Percentiles rank a stretch among this genome's conserved stretches.
These are phyloP conservation scores for Verticillium isaacii DNA, from an alignment of 2,329 filamentous ascomycete species.

Conservation along the genomic window DNA sequence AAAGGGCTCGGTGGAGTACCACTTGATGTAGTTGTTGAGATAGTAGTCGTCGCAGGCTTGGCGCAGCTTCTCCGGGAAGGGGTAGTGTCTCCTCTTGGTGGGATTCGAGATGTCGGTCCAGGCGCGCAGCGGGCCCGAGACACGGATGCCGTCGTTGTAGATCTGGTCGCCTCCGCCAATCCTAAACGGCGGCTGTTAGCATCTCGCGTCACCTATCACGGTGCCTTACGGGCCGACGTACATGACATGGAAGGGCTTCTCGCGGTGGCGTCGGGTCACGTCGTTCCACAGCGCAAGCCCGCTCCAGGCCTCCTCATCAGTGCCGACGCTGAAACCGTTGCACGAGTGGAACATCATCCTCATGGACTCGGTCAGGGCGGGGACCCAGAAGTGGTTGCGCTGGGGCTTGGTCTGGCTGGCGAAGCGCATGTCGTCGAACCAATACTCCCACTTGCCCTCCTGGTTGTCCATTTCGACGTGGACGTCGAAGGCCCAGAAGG, in stretches of 20 bases:
- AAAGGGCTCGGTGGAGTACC: conserved; percentile 81
- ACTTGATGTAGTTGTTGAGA: conserved; percentile 77
- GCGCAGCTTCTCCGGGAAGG: conserved; percentile 75
- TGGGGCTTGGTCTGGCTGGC: conserved; percentile 50
- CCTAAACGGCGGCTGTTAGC: conserved; percentile 8
- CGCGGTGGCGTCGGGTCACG: conserved; percentile 75
- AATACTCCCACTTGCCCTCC: conserved; percentile 77
- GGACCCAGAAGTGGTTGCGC: conserved; percentile 76
- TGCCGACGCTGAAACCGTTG: conserved; percentile 90
- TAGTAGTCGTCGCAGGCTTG: conserved; percentile 87
- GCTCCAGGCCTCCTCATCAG: conserved; percentile 79
- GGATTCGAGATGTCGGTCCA: conserved; percentile 86
- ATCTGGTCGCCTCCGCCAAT: conserved; percentile 93
- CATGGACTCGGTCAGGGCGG: conserved; percentile 81
- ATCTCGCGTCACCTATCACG: conserved; percentile 36
- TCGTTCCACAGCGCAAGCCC: conserved; percentile 96
- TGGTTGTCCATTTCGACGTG: conserved; percentile 65
- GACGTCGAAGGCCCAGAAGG: conserved; percentile 91
- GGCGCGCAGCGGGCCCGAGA: conserved; percentile 71
- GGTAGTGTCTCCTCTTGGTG: conserved; percentile 71
- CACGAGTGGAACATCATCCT: conserved; percentile 98
- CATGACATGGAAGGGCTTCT: conserved; percentile 88
- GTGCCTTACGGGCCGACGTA: conserved; percentile 11
- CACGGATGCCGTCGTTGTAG: conserved; percentile 90
- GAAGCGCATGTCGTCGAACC: conserved; percentile 62